Evolutionary conservation across 257 asterid genomes (phyloP).

Genomic region (Lithospermum erythrorhizon): DNA sequence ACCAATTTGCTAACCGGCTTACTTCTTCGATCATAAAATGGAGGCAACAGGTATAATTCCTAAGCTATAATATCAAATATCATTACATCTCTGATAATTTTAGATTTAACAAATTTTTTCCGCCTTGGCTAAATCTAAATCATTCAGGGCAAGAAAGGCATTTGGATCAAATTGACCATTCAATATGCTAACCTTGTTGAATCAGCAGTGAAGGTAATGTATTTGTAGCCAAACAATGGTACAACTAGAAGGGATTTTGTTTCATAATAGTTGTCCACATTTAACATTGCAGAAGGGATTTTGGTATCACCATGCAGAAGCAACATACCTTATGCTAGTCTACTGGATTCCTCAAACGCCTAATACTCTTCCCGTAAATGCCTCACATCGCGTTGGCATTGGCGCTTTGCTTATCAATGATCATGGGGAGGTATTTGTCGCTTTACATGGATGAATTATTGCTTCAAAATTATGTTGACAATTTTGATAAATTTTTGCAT

Average conservation of each 20-base stretch:
- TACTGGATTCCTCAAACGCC: conserved; percentile 49
- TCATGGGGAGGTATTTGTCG: conserved; percentile 44
- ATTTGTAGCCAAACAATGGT: background rate
- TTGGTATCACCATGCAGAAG: conserved; percentile 72
- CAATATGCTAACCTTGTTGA: conserved; percentile 49
- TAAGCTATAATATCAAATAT: too few species aligned
- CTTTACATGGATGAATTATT: background rate
- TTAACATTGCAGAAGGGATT: conserved; percentile 52
- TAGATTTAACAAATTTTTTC: too few species aligned
- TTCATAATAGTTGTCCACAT: background rate
- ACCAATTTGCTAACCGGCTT: conserved; percentile 30
- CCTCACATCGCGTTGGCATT: conserved; percentile 51
- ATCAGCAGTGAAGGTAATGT: conserved; percentile 44
- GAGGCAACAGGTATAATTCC: conserved; percentile 47
- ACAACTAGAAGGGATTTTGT: too few species aligned
- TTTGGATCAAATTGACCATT: conserved; percentile 62
- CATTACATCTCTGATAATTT: too few species aligned
- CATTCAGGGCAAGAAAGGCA: conserved; percentile 67
- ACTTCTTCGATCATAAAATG: conserved; percentile 39
- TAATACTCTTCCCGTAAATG: conserved; percentile 58
- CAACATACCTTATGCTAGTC: conserved; percentile 65
- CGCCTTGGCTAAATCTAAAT: too few species aligned
- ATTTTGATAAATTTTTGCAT: too few species aligned
- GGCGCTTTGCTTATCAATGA: conserved; percentile 64
- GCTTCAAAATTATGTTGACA: background rate